Percentiles rank a stretch among this genome's conserved stretches.
phyloP scores from a whole-genome alignment of 345 rosid species.

The Ceriops zippeliana region DNA sequence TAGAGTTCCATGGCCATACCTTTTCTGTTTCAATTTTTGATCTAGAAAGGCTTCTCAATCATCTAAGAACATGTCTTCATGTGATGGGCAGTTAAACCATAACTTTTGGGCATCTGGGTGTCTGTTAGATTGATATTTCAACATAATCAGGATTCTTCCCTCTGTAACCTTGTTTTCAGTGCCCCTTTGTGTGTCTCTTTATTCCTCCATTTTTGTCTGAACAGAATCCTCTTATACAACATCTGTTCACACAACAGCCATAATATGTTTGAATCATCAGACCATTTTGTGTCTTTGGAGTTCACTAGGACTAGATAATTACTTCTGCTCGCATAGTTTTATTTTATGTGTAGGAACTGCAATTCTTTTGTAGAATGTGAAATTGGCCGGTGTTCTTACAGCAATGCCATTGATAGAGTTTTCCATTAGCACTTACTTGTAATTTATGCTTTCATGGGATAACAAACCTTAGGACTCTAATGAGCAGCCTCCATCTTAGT shows the following conservation, averaged over 20 bases:
- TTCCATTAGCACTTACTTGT: background rate
- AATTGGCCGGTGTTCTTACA: background rate
- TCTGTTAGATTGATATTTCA: constrained; percentile 1
- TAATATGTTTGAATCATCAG: too few species aligned
- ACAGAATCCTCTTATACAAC: too few species aligned
- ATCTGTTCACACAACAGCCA: too few species aligned
- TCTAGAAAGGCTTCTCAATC: constrained; percentile 18
- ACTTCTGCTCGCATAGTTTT: background rate
- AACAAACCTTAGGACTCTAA: background rate
- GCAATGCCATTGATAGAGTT: background rate
- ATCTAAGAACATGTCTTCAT: constrained; percentile 10
- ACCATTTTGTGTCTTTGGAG: background rate
- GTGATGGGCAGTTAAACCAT: constrained; percentile 6
- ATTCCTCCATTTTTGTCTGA: background rate
- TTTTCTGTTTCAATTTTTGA: constrained; percentile 20
- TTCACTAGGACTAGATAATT: background rate
- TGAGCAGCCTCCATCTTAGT: background rate
- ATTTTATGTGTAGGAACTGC: background rate
- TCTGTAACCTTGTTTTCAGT: background rate
- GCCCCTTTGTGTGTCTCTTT: too few species aligned
- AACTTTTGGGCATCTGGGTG: constrained; percentile 7
- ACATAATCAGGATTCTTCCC: background rate
- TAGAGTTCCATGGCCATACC: constrained; percentile 28
- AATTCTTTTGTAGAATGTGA: background rate
- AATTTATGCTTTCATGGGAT: too few species aligned